These are phyloP conservation scores for Pseudisothecium myosuroides DNA, from an alignment of 225 moss, liverwort and hornwort species.

Conservation along the genomic window DNA sequence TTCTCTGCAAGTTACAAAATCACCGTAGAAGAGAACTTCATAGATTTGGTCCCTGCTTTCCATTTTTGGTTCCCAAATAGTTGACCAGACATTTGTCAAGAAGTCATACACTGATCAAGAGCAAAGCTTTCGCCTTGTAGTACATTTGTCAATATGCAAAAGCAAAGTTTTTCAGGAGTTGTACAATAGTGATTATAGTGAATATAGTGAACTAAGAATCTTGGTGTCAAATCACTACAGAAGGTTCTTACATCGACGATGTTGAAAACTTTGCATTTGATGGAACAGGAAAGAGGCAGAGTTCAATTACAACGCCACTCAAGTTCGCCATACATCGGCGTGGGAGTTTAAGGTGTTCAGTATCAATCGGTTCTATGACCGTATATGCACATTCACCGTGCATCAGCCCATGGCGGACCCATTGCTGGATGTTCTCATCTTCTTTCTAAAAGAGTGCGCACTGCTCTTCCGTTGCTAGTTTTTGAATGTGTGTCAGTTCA, in stretches of 20 bases:
- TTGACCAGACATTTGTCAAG: background rate
- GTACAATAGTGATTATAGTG: background rate
- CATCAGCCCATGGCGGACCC: conserved; percentile 82
- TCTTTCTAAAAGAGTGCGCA: conserved; percentile 61
- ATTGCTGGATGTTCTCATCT: conserved; percentile 71
- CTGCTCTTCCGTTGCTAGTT: background rate
- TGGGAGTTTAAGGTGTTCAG: conserved; percentile 44
- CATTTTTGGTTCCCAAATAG: background rate
- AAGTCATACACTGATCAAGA: background rate
- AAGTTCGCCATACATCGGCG: conserved; percentile 7
- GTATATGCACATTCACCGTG: conserved; percentile 57
- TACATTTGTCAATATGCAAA: background rate
- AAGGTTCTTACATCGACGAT: background rate
- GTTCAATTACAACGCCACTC: conserved; percentile 25
- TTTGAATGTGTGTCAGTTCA: background rate
- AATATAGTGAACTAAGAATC: background rate
- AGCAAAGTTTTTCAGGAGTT: background rate
- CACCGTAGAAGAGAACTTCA: background rate
- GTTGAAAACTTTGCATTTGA: background rate
- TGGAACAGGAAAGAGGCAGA: conserved; percentile 51
- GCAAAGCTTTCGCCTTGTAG: background rate
- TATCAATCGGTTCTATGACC: conserved; percentile 70
- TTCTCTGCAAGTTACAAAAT: background rate
- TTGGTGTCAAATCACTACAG: background rate
- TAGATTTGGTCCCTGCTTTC: background rate